Base-by-base conservation (phyloP, 208 protist species). In the Trypanosoma grayi region DNA sequence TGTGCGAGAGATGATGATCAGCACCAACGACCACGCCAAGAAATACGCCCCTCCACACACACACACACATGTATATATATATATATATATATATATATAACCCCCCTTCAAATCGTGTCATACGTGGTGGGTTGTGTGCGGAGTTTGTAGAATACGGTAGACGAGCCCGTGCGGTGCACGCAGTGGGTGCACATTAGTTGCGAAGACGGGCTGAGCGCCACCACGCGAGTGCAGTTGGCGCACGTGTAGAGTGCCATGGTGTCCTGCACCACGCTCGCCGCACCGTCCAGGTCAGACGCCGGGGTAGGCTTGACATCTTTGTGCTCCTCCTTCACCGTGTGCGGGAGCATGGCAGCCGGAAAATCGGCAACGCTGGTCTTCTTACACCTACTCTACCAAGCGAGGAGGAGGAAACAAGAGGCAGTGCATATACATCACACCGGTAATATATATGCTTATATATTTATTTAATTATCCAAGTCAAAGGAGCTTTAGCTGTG, bases 141-240 rank as follows among this genome's bases (percentile, higher is more conserved):
- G n/a, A 93, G 53, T 66, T 95, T 95, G 66, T 95, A 95, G 58
- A 95, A 95, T 2, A 95, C 85, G 6, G 74, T 87, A n/a, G 85
- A 93, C 11, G 83, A 90, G 2, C 89, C 89, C 1, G 85, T 92
- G 25, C 84, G 62, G 40, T 90, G 78, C 13, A 83, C 79, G 70
- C 89, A 95, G 41, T 73, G 75, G 4, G 89, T 80, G 51, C 89
- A 95, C 77, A 85, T 70, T 28, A 95, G 68, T 10, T 73, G 64
- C 4, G 76, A 83, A 24, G 62, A 66, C 18, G 68, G 63, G 22
- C 73, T 79, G 20, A 95, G 61, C 20, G 64, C 73, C 11, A 95
- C 75, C 27, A 79, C 63, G 13, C 74, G 59, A 2, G 83, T 95
- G 71, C 89, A 95, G 69, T 86, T 92, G 13, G 70, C 89, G 47